phyloP scores from a whole-genome alignment of 2,329 filamentous ascomycete genomes.

The Ophiocordyceps robertsii region DNA sequence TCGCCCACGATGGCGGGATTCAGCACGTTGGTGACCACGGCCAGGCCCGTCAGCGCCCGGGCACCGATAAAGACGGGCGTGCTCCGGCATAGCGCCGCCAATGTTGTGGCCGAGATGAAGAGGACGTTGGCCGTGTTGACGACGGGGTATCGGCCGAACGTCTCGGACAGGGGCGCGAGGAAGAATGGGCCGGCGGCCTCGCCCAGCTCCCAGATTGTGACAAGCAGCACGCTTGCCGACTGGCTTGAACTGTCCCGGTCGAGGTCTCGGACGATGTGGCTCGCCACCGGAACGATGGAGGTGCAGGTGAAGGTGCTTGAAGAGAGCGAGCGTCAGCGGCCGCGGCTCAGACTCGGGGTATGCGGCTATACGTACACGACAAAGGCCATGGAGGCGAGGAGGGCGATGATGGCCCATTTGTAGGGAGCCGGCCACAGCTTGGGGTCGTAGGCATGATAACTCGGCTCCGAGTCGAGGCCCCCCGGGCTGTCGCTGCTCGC shows the following conservation, averaged over 20 bases:
- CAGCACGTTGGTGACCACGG: conserved; percentile 50
- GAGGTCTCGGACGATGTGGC: conserved; percentile 34
- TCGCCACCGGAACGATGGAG: conserved; percentile 38
- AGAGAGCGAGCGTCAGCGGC: not conserved
- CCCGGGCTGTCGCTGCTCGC: not conserved
- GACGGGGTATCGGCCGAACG: conserved; percentile 41
- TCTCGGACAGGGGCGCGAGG: conserved; percentile 49
- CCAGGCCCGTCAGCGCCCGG: conserved; percentile 45
- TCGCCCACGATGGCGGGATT: conserved; percentile 52
- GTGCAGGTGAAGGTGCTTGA: conserved; percentile 43
- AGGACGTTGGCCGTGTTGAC: conserved; percentile 38
- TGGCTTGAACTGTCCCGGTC: conserved; percentile 23
- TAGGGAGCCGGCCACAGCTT: conserved; percentile 36
- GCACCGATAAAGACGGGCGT: conserved; percentile 35
- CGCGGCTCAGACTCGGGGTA: not conserved
- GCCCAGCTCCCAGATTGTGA: conserved; percentile 59
- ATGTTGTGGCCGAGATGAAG: conserved; percentile 34
- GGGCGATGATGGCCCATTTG: conserved; percentile 38
- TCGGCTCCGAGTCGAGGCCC: not conserved
- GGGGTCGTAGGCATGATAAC: conserved; percentile 22
- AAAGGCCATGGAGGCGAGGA: conserved; percentile 41
- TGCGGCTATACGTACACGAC: conserved; percentile 30
- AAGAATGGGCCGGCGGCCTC: conserved; percentile 46
- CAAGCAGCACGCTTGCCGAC: conserved; percentile 43
- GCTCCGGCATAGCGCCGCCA: conserved; percentile 30